phyloP scores from a whole-genome alignment of 345 rosid species.

The Pelargonium nanum region DNA sequence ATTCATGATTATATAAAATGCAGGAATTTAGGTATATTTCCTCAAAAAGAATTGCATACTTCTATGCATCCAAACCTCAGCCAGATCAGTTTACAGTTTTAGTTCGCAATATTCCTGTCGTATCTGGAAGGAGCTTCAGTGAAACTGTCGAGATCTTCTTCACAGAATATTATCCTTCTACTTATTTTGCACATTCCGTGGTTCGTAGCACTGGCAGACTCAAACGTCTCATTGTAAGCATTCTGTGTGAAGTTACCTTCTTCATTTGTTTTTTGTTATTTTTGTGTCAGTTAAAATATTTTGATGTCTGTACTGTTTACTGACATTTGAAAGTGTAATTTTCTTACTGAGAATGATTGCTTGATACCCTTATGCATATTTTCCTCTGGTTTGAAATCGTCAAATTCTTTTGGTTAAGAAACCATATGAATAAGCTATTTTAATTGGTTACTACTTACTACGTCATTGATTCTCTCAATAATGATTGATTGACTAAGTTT shows the following conservation, averaged over 20 bases:
- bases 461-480: too few species aligned
- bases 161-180: constrained; percentile 64
- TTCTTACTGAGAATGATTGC: too few species aligned
- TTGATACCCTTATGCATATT: too few species aligned
- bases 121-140: constrained; percentile 39
- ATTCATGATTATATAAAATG: constrained; percentile 5
- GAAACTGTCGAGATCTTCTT: constrained; percentile 70
- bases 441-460: too few species aligned
- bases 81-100: constrained; percentile 68
- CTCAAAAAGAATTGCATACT: constrained; percentile 45
- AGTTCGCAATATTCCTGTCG: constrained; percentile 59
- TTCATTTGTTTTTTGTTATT: background rate
- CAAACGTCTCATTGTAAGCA: constrained; percentile 52
- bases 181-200: constrained; percentile 65
- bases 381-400: too few species aligned
- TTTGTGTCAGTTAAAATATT: too few species aligned
- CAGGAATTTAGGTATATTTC: constrained; percentile 69
- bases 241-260: constrained; percentile 1
- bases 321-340: background rate
- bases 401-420: too few species aligned
- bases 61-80: constrained; percentile 64
- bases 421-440: too few species aligned
- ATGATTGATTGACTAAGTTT: too few species aligned
- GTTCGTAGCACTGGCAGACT: constrained; percentile 56
- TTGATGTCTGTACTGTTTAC: background rate